phyloP scores from a whole-genome alignment of 805 yeast species.

The Allodekkera sacchari region DNA sequence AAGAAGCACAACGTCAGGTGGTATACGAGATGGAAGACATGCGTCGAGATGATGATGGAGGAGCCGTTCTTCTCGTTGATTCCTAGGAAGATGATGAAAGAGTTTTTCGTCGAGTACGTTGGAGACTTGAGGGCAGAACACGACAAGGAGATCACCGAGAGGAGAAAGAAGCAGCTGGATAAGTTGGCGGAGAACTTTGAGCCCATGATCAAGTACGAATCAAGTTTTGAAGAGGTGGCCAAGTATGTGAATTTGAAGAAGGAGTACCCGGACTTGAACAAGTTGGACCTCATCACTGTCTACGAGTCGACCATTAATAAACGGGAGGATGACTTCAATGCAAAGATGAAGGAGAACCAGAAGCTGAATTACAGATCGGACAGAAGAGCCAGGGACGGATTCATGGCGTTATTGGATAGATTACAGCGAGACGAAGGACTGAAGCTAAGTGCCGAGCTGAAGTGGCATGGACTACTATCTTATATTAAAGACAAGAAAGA shows the following conservation, averaged over 20 bases:
- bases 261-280: slow-evolving; percentile 29
- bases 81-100: slow-evolving; percentile 47
- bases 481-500: slow-evolving; percentile 44
- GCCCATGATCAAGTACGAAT: slow-evolving; percentile 30
- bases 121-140: slow-evolving; percentile 28
- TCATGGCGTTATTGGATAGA: slow-evolving; percentile 36
- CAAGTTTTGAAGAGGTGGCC: slow-evolving; percentile 39
- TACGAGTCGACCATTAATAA: slow-evolving; percentile 31
- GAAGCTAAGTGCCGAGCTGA: slow-evolving; percentile 38
- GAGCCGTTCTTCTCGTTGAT: slow-evolving; percentile 62
- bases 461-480: slow-evolving; percentile 51
- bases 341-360: slow-evolving; percentile 20
- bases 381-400: slow-evolving; percentile 57
- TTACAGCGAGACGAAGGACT: slow-evolving; percentile 20
- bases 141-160: slow-evolving; percentile 15
- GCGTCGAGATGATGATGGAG: slow-evolving; percentile 43
- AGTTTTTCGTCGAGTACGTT: slow-evolving; percentile 46
- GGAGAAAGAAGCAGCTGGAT: slow-evolving; percentile 38
- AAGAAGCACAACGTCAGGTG: slow-evolving; percentile 36
- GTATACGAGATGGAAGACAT: slow-evolving; percentile 58
- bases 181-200: slow-evolving; percentile 46
- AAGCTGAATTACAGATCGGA: slow-evolving; percentile 45
- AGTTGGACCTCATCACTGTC: slow-evolving; percentile 50
- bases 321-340: slow-evolving; percentile 24
- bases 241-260: slow-evolving; percentile 5